phyloP scores from a whole-genome alignment of 345 rosid genomes.

The Balakata baccata region DNA sequence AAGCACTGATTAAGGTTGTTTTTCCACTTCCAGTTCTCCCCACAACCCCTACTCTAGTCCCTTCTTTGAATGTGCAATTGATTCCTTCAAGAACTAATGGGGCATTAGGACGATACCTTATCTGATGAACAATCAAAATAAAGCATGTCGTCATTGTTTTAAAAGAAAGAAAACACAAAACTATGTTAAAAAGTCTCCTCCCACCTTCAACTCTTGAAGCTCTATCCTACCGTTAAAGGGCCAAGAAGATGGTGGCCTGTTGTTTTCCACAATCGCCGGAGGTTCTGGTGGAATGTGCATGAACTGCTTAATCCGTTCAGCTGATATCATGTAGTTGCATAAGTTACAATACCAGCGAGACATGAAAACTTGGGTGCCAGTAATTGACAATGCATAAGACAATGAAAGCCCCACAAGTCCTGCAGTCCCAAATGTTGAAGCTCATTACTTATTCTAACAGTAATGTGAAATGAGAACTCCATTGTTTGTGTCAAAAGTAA shows the following conservation, averaged over 20 bases:
- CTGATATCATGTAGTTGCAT: constrained; percentile 31
- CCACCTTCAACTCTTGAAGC: constrained; percentile 25
- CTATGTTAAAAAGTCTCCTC: background rate
- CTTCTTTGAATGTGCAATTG: constrained; percentile 35
- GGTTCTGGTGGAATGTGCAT: constrained; percentile 35
- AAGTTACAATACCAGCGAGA: constrained; percentile 29
- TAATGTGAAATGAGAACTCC: background rate
- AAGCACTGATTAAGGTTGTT: constrained; percentile 77
- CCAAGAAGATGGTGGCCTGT: constrained; percentile 26
- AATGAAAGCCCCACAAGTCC: constrained; percentile 26
- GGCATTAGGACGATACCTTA: constrained; percentile 33
- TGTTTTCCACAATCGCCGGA: constrained; percentile 26
- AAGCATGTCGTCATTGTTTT: background rate
- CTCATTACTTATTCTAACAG: background rate
- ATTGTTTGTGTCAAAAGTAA: background rate
- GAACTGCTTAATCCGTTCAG: constrained; percentile 36
- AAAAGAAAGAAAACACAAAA: background rate
- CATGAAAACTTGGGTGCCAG: constrained; percentile 19
- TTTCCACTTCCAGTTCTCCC: constrained; percentile 93
- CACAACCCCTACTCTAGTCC: constrained; percentile 64
- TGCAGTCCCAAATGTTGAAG: background rate
- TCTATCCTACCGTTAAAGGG: constrained; percentile 31
- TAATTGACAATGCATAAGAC: constrained; percentile 27
- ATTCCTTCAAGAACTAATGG: constrained; percentile 39
- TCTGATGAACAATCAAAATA: constrained; percentile 14